Evolutionary conservation across 2,329 filamentous ascomycete species (phyloP), one percentile per base, ranked within the genome.

Genomic region (Colletotrichum liriopes): DNA sequence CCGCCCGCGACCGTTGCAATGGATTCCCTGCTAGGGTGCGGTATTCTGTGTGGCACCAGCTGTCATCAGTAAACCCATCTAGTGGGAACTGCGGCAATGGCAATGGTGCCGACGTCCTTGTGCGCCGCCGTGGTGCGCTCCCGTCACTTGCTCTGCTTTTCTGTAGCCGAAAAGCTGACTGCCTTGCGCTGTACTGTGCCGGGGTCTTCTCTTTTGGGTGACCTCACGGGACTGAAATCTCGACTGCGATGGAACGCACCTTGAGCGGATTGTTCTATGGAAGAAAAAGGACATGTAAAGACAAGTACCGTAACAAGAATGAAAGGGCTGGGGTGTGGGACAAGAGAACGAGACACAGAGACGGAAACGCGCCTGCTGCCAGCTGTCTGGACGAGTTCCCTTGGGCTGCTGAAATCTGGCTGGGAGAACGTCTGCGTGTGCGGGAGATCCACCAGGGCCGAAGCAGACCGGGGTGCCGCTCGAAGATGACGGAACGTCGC

Each of bases 1-100:
- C 71, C 71, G 71, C 54, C 74, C 67, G 55, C 67, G 56, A 71
- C 67, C 71, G 61, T 73, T 70, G 47, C 63, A 72, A 52, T 58
- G 56, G 68, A 37, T 62, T 61, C 51, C 64, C 56, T 55, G 45
- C 60, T 41, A 39, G 45, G 54, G 47, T 20, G 20, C 39, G 29
- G 39, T 41, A 16, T 58, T 55, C 35, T 62, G 47, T 16, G 58
- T 63, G 39, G 16, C 54, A 60, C 66, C 54, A 56, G 32, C 58
- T 59, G 37, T 47, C 69, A 47, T 54, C 26, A 49, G 18, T 56
- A 55, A 45, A 23, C 35, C 26, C 32, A 18, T n/a, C 37, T 26
- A 26, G 26, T 43, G 32, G 16, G 26, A 52, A 14, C 11, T 64
- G 37, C 60, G 23, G 32, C 47, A 51, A 26, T 37, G n/a, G 3